These are phyloP conservation scores for Bondarzewia mesenterica DNA, from an alignment of 1,284 basidiomycete genomes.

Conservation along the genomic window DNA sequence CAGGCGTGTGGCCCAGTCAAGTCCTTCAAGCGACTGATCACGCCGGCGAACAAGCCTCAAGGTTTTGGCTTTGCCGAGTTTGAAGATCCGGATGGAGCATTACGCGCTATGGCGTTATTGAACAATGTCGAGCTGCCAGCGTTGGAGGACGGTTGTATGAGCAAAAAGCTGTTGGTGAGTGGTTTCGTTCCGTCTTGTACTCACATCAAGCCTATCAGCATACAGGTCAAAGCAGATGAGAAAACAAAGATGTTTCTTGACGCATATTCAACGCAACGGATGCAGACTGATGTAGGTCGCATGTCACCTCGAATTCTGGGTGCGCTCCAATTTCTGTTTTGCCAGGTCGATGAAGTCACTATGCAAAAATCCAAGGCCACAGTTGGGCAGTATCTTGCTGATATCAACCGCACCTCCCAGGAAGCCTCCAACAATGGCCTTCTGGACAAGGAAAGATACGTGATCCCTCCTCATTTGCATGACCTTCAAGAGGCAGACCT, in stretches of 20 bases:
- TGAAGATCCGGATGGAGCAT: constrained; percentile 82
- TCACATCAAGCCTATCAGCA: constrained; percentile 30
- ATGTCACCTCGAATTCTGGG: constrained; percentile 8
- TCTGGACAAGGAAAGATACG: constrained; percentile 71
- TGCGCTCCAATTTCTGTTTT: constrained; percentile 1
- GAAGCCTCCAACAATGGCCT: constrained; percentile 58
- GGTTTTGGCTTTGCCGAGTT: constrained; percentile 94
- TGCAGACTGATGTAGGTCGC: constrained; percentile 67
- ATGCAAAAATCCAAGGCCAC: constrained; percentile 45
- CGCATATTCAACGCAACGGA: constrained; percentile 72
- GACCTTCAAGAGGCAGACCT: constrained; percentile 93
- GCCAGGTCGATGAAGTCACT: constrained; percentile 55
- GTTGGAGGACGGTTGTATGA: constrained; percentile 74
- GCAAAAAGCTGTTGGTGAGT: constrained; percentile 82
- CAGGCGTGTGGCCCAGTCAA: constrained; percentile 84
- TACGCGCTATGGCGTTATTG: constrained; percentile 74
- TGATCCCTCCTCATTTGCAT: constrained; percentile 90
- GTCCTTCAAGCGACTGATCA: constrained; percentile 85
- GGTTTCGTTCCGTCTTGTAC: constrained; percentile 12
- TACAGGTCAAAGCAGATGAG: constrained; percentile 86
- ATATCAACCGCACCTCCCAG: constrained; percentile 57
- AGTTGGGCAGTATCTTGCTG: constrained; percentile 47
- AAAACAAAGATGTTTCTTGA: constrained; percentile 85
- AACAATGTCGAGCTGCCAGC: constrained; percentile 85
- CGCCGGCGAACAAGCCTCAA: constrained; percentile 85